These are phyloP conservation scores for Thelephora ganbajun DNA, from an alignment of 768 basidiomycete genomes.

Conservation along the genomic window DNA sequence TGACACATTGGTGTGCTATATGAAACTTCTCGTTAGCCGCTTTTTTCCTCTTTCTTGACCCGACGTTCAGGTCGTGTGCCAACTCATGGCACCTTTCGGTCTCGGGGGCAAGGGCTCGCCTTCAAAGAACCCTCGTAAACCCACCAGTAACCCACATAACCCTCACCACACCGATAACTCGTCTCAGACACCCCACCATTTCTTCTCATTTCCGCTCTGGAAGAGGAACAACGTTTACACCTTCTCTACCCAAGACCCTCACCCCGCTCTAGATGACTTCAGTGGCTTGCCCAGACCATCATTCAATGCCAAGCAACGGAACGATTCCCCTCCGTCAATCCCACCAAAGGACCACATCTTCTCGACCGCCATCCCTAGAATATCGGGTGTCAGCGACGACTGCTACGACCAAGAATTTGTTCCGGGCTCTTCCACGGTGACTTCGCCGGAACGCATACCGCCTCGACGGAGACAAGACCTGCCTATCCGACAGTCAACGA, in stretches of 20 bases:
- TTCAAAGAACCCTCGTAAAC: conserved; percentile 13
- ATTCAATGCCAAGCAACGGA: conserved; percentile 5
- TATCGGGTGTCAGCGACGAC: neutral
- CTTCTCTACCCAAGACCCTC: conserved; percentile 14
- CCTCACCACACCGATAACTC: conserved; percentile 31
- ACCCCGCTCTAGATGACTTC: conserved; percentile 12
- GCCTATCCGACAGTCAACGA: conserved; percentile 16
- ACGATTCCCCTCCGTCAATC: conserved; percentile 21
- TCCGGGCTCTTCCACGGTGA: neutral
- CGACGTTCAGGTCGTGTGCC: neutral
- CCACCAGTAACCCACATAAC: conserved; percentile 19
- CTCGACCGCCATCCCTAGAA: neutral
- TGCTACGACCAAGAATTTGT: neutral
- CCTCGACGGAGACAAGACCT: conserved; percentile 1
- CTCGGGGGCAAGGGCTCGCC: conserved; percentile 21
- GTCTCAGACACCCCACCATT: conserved; percentile 40
- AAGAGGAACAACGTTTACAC: conserved; percentile 31
- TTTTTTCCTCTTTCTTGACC: neutral
- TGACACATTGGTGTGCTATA: neutral
- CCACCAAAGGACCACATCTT: conserved; percentile 8
- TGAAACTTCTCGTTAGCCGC: neutral
- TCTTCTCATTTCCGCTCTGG: conserved; percentile 58
- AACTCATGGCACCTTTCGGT: conserved; percentile 12
- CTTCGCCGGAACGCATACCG: conserved; percentile 4
- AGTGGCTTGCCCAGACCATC: conserved; percentile 6